Conservation (phyloP, 108 stramenopile species). For the Seminavis robusta region DNA sequence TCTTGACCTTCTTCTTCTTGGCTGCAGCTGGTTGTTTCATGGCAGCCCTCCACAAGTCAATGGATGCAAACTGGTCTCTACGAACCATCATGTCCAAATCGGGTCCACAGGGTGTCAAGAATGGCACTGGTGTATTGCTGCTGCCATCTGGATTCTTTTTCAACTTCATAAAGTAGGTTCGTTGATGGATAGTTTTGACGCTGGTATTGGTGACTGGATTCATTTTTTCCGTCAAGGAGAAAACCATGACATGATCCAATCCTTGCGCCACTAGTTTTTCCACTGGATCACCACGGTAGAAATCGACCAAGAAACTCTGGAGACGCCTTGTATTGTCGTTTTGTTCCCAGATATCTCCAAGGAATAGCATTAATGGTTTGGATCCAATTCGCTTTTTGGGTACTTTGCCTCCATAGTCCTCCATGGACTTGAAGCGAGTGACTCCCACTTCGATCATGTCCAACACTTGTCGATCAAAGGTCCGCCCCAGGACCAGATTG, state of each 20-base stretch:
- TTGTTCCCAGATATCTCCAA: conserved; percentile 90
- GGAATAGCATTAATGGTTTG: conserved; percentile 89
- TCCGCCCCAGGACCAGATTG: conserved; percentile 94
- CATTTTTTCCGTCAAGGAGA: conserved; percentile 62
- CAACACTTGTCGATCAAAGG: conserved; percentile 94
- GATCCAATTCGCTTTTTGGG: conserved; percentile 82
- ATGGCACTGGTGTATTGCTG: conserved; percentile 70
- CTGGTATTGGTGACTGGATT: conserved; percentile 31
- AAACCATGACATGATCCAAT: conserved; percentile 93
- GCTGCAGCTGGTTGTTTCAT: conserved; percentile 74
- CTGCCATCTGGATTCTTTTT: conserved; percentile 82
- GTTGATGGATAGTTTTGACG: conserved; percentile 55
- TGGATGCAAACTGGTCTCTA: conserved; percentile 86
- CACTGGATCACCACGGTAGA: conserved; percentile 94
- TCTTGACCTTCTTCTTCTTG: conserved; percentile 86
- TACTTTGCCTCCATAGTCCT: conserved; percentile 73
- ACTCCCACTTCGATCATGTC: conserved; percentile 97
- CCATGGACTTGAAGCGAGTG: conserved; percentile 70
- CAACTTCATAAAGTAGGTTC: conserved; percentile 79
- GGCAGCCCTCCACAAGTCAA: conserved; percentile 92
- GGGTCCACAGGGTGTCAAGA: conserved; percentile 90
- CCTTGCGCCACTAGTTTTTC: conserved; percentile 85
- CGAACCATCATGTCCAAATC: conserved; percentile 90
- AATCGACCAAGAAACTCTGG: conserved; percentile 92
- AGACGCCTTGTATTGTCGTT: conserved; percentile 58